Percentiles rank a stretch among this genome's conserved stretches.
These are phyloP conservation scores for Raffaelea arxii DNA, from an alignment of 2,329 filamentous ascomycete genomes.

Conservation along the genomic window DNA sequence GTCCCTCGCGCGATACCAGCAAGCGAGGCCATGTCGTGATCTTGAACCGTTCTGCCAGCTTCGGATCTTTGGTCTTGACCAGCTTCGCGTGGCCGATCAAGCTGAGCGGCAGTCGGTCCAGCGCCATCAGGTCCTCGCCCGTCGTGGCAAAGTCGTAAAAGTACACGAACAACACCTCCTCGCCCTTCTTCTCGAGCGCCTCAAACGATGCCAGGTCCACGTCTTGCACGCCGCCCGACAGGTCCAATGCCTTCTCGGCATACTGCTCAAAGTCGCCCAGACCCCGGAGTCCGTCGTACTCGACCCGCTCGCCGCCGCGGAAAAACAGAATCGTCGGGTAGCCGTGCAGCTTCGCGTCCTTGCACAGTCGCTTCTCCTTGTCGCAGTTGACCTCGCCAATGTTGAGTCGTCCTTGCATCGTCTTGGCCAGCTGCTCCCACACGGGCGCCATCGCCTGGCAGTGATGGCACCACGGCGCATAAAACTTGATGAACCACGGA, in stretches of 20 bases:
- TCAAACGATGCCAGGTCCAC: slow-evolving; percentile 69
- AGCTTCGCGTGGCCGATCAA: slow-evolving; percentile 86
- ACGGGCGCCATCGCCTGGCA: slow-evolving; percentile 87
- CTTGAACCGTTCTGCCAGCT: slow-evolving; percentile 75
- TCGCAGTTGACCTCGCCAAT: slow-evolving; percentile 97
- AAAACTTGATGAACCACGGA: slow-evolving; percentile 98
- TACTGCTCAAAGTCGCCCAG: slow-evolving; percentile 84
- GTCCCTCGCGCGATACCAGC: slow-evolving; percentile 78
- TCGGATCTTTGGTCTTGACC: slow-evolving; percentile 77
- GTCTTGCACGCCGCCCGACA: slow-evolving; percentile 67
- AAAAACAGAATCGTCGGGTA: slow-evolving; percentile 93
- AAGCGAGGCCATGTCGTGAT: slow-evolving; percentile 95
- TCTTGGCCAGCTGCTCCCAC: slow-evolving; percentile 82
- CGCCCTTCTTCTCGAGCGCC: slow-evolving; percentile 77
- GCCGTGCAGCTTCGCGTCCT: slow-evolving; percentile 68
- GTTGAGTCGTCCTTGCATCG: slow-evolving; percentile 83
- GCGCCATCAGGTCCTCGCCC: slow-evolving; percentile 77
- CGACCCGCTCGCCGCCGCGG: slow-evolving; percentile 80
- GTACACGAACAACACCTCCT: slow-evolving; percentile 94
- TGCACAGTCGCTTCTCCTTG: slow-evolving; percentile 75
- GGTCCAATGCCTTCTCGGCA: slow-evolving; percentile 74
- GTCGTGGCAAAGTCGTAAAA: slow-evolving; percentile 96
- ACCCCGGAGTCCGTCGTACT: slow-evolving; percentile 86
- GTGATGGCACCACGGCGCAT: slow-evolving; percentile 93
- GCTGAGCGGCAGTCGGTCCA: slow-evolving; percentile 78